A percentile compares a stretch with the other conserved stretches of the same genome.
Evolutionary conservation across 2,329 filamentous ascomycete genomes (phyloP).

Genomic region (Cladophialophora chaetospira): DNA sequence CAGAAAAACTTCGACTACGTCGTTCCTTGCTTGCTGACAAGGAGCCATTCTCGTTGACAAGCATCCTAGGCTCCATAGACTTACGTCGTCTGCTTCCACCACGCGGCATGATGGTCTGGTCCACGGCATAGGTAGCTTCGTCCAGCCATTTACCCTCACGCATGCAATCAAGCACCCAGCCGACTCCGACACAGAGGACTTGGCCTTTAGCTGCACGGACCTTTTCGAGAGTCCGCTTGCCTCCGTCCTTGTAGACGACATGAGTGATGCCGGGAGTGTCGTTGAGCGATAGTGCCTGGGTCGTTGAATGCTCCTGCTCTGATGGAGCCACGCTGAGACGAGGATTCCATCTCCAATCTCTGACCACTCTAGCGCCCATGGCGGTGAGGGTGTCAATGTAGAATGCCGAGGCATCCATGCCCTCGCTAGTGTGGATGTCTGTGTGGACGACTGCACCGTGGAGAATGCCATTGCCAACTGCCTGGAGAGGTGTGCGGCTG

Average conservation of each 20-base stretch:
- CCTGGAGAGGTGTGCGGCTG: constrained; percentile 27
- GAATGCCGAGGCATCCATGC: constrained; percentile 76
- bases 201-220: constrained; percentile 70
- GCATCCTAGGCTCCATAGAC: constrained; percentile 75
- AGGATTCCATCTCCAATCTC: constrained; percentile 75
- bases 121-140: constrained; percentile 69
- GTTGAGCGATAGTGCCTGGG: constrained; percentile 33
- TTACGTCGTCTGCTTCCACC: constrained; percentile 73
- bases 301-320: constrained; percentile 35
- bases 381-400: constrained; percentile 77
- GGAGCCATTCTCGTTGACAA: constrained; percentile 69
- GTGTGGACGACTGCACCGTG: constrained; percentile 77
- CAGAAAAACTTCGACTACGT: constrained; percentile 10
- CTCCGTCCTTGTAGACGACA: constrained; percentile 87
- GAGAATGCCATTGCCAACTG: constrained; percentile 49
- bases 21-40: constrained; percentile 45
- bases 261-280: constrained; percentile 76
- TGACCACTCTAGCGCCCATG: constrained; percentile 80
- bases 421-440: constrained; percentile 80
- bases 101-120: constrained; percentile 67
- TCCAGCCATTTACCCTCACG: constrained; percentile 75
- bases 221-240: constrained; percentile 77
- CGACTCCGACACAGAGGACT: constrained; percentile 83
- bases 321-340: constrained; percentile 39
- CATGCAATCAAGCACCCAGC: constrained; percentile 86